phyloP scores from a whole-genome alignment of 305 asterid genomes.

The Fraxinus sp. region DNA sequence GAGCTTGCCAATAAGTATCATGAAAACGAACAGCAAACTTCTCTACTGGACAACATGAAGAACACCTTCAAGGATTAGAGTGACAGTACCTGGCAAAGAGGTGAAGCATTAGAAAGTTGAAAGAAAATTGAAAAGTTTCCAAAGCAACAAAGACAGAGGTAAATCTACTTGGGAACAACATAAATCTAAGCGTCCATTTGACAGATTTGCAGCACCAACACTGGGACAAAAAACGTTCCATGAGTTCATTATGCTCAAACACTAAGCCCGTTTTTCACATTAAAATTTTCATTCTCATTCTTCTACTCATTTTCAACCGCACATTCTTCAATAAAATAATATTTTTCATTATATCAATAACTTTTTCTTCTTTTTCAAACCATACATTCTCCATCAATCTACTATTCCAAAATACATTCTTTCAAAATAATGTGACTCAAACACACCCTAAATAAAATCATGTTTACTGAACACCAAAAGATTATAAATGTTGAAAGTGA shows the following conservation, averaged over 20 bases:
- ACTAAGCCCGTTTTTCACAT: no score
- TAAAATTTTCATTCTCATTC: no score
- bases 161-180: neutral
- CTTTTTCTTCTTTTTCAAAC: no score
- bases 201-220: neutral
- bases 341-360: no score
- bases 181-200: neutral
- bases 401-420: no score
- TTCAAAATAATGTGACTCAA: no score
- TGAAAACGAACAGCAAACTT: slow-evolving; percentile 89
- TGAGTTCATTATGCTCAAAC: neutral
- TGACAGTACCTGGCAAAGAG: slow-evolving; percentile 53
- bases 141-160: slow-evolving; percentile 1
- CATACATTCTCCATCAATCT: no score
- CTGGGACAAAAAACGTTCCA: neutral
- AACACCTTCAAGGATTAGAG: slow-evolving; percentile 84
- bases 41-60: slow-evolving; percentile 61
- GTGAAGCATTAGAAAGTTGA: slow-evolving; percentile 5
- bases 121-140: neutral
- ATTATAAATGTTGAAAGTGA: neutral
- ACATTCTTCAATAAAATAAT: no score
- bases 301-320: no score
- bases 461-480: neutral
- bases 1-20: slow-evolving; percentile 89
- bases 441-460: neutral